A percentile compares a stretch with the other conserved stretches of the same genome.
These are phyloP conservation scores for Phytophthora meadii DNA, from an alignment of 352 stramenopile species.

Conservation along the genomic window DNA sequence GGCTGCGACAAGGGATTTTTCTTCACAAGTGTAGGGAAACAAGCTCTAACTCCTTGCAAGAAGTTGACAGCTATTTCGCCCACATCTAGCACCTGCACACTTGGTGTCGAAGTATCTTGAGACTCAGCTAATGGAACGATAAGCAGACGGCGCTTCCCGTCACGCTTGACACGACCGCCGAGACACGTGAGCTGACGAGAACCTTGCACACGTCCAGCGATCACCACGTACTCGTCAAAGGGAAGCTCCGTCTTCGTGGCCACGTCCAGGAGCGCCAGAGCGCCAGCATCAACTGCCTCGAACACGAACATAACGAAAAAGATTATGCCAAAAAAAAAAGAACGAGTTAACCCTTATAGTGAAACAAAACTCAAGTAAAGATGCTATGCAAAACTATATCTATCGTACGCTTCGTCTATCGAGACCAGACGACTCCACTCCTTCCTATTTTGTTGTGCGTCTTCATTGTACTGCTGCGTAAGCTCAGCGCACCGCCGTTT, in stretches of 20 bases:
- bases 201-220: slow-evolving; percentile 46
- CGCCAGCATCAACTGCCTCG: slow-evolving; percentile 22
- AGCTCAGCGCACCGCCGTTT: slow-evolving; percentile 17
- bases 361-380: slow-evolving; percentile 18
- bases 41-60: slow-evolving; percentile 55
- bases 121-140: slow-evolving; percentile 49
- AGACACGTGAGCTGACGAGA: slow-evolving; percentile 66
- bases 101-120: slow-evolving; percentile 14
- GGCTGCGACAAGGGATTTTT: slow-evolving; percentile 46
- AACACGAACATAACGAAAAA: slow-evolving; percentile 59
- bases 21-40: slow-evolving; percentile 73
- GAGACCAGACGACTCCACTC: not conserved
- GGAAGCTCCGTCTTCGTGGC: slow-evolving; percentile 56
- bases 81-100: slow-evolving; percentile 62
- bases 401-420: slow-evolving; percentile 15
- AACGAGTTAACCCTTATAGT: slow-evolving; percentile 1
- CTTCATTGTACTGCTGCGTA: slow-evolving; percentile 11
- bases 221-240: slow-evolving; percentile 64
- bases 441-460: slow-evolving; percentile 12
- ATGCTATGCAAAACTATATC: slow-evolving; percentile 18
- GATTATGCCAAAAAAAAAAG: slow-evolving; percentile 15
- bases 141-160: slow-evolving; percentile 49
- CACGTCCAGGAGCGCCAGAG: slow-evolving; percentile 45
- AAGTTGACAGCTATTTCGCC: slow-evolving; percentile 66
- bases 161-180: slow-evolving; percentile 59